A percentile compares a stretch with the other conserved stretches of the same genome.
Conservation (phyloP, 1,284 basidiomycete genomes). For the Malassezia japonica region DNA sequence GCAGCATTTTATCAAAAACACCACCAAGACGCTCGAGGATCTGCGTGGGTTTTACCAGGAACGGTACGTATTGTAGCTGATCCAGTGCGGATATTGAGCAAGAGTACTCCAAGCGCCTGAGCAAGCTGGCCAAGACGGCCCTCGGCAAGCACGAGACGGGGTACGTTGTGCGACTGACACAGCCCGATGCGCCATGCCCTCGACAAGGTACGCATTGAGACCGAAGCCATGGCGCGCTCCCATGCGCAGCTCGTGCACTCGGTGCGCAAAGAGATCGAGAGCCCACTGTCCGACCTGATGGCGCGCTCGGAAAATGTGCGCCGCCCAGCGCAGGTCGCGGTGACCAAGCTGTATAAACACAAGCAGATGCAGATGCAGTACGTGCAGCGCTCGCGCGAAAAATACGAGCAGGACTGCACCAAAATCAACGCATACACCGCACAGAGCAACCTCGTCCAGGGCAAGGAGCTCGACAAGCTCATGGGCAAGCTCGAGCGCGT, state of each 20-base stretch:
- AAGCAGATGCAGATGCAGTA: slow-evolving; percentile 45
- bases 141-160: slow-evolving; percentile 85
- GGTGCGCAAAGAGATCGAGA: slow-evolving; percentile 69
- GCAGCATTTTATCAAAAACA: slow-evolving; percentile 74
- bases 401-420: slow-evolving; percentile 87
- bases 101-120: slow-evolving; percentile 80
- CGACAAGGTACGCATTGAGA: slow-evolving; percentile 69
- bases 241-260: slow-evolving; percentile 64
- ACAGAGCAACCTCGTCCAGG: slow-evolving; percentile 82
- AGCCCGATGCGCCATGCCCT: slow-evolving; percentile 71
- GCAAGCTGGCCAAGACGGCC: slow-evolving; percentile 66
- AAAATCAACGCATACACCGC: slow-evolving; percentile 92
- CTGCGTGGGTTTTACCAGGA: slow-evolving; percentile 78
- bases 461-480: slow-evolving; percentile 84
- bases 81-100: slow-evolving; percentile 77
- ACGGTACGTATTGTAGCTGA: slow-evolving; percentile 48
- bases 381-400: slow-evolving; percentile 63
- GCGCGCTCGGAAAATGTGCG: slow-evolving; percentile 28
- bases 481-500: slow-evolving; percentile 76
- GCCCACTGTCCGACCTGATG: slow-evolving; percentile 37
- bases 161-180: slow-evolving; percentile 51
- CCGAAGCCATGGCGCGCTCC: slow-evolving; percentile 66
- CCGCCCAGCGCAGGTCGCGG: slow-evolving; percentile 22
- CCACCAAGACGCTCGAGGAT: slow-evolving; percentile 78
- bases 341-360: slow-evolving; percentile 43